phyloP scores from a whole-genome alignment of 78 protist species.

The Capsaspora owczarzaki region DNA sequence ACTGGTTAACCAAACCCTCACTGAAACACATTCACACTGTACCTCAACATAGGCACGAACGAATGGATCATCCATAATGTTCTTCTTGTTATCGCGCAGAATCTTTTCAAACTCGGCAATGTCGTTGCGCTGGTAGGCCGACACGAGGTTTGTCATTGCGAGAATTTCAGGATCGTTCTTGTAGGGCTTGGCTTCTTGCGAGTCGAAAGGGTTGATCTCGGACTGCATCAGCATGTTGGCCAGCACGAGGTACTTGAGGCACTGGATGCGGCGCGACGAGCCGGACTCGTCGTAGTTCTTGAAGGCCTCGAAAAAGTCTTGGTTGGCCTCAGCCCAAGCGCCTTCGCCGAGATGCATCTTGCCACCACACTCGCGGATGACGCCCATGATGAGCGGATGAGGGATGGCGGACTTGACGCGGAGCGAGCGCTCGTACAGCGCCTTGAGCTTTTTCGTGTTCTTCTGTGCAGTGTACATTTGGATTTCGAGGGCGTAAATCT shows the following conservation, averaged over 20 bases:
- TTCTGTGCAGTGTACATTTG: slow-evolving; percentile 81
- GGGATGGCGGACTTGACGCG: slow-evolving; percentile 78
- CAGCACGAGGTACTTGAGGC: slow-evolving; percentile 86
- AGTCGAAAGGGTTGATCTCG: slow-evolving; percentile 87
- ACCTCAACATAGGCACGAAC: slow-evolving; percentile 71
- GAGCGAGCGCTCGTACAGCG: slow-evolving; percentile 43
- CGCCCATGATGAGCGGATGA: slow-evolving; percentile 91
- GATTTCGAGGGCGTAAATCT: slow-evolving; percentile 90
- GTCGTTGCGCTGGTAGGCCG: slow-evolving; percentile 63
- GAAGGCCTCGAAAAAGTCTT: slow-evolving; percentile 95
- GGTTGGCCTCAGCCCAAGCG: slow-evolving; percentile 75
- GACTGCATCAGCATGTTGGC: slow-evolving; percentile 81
- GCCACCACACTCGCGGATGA: slow-evolving; percentile 93
- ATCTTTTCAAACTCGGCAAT: slow-evolving; percentile 74
- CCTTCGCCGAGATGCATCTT: slow-evolving; percentile 87
- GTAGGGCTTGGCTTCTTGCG: slow-evolving; percentile 49
- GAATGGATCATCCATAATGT: slow-evolving; percentile 83
- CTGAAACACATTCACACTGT: slow-evolving; percentile 60
- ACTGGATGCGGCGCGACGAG: slow-evolving; percentile 63
- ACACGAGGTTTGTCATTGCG: slow-evolving; percentile 79
- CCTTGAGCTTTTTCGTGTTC: slow-evolving; percentile 72
- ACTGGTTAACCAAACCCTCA: neutral
- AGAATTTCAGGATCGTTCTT: slow-evolving; percentile 85
- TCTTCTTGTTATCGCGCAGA: slow-evolving; percentile 42
- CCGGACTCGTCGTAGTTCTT: slow-evolving; percentile 93